Percentiles rank a stretch among this genome's conserved stretches.
phyloP scores from a whole-genome alignment of 352 stramenopile species.

The Pythium phragmitis region DNA sequence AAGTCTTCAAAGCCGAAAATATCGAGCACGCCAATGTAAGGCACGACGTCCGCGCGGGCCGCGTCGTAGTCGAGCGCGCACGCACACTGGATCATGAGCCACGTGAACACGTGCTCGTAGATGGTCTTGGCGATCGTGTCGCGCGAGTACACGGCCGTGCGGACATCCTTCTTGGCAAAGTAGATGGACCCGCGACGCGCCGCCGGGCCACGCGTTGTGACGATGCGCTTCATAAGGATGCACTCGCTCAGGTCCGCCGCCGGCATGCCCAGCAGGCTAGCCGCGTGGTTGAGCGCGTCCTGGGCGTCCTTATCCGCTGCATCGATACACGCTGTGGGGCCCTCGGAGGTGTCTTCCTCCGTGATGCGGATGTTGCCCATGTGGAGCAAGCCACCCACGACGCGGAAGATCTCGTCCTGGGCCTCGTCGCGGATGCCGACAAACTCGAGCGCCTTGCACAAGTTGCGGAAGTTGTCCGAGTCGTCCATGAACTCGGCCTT shows the following conservation, averaged over 20 bases:
- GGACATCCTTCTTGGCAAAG: conserved; percentile 68
- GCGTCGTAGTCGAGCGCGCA: conserved; percentile 80
- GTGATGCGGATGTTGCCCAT: conserved; percentile 79
- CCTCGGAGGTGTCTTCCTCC: conserved; percentile 69
- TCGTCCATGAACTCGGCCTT: conserved; percentile 74
- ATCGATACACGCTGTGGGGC: conserved; percentile 65
- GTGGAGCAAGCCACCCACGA: conserved; percentile 73
- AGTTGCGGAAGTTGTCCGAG: conserved; percentile 55
- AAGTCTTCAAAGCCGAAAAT: conserved; percentile 94
- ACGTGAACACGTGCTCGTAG: conserved; percentile 88
- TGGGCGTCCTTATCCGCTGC: conserved; percentile 46
- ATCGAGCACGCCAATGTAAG: conserved; percentile 90
- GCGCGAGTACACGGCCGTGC: conserved; percentile 74
- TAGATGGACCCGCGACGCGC: conserved; percentile 75
- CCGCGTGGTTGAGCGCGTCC: conserved; percentile 43
- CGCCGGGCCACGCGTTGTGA: conserved; percentile 52
- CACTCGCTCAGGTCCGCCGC: conserved; percentile 62
- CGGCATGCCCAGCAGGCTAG: conserved; percentile 67
- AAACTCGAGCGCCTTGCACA: conserved; percentile 67
- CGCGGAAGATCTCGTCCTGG: conserved; percentile 71
- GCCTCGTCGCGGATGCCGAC: conserved; percentile 65
- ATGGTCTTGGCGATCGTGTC: conserved; percentile 91
- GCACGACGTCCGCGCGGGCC: conserved; percentile 73
- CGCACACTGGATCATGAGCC: conserved; percentile 85
- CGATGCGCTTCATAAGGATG: conserved; percentile 80